A percentile compares a stretch with the other conserved stretches of the same genome.
Conservation (phyloP, 2,329 filamentous ascomycete species). For the Beauveria sp. region DNA sequence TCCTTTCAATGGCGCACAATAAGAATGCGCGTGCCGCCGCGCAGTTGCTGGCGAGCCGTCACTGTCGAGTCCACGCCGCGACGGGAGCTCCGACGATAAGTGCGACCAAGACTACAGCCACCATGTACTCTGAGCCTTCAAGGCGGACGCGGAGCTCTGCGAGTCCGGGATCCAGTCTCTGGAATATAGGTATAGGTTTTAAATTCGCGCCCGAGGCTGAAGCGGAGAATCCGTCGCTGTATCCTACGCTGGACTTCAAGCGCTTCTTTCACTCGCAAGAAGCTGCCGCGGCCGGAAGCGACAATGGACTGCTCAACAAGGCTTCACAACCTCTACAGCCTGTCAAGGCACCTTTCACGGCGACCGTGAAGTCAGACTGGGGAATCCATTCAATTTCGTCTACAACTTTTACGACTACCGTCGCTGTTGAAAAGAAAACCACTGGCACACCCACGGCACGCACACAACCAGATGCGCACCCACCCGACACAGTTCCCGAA, state of each 20-base stretch:
- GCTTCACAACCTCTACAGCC: neutral
- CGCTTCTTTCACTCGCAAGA: constrained; percentile 6
- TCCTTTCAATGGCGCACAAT: neutral
- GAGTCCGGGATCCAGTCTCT: constrained; percentile 14
- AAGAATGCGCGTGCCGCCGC: constrained; percentile 2
- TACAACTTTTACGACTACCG: neutral
- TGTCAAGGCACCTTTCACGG: neutral
- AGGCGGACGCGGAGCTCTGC: neutral
- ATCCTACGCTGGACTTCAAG: constrained; percentile 16
- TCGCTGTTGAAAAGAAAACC: neutral
- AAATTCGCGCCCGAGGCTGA: constrained; percentile 21
- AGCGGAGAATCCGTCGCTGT: constrained; percentile 17
- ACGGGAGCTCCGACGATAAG: neutral
- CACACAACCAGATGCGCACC: neutral
- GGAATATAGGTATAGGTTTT: constrained; percentile 24
- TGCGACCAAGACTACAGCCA: neutral
- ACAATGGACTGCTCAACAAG: too few relatives aligned
- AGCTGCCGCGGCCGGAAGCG: neutral
- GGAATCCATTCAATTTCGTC: neutral
- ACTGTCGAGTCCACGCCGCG: neutral
- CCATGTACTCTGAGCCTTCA: neutral
- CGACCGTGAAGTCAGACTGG: neutral
- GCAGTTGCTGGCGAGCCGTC: neutral
- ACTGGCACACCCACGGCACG: neutral
- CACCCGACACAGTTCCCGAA: neutral